Evolutionary conservation across 805 yeast genomes (phyloP).

Genomic region (Saccharomycopsis babjevae): DNA sequence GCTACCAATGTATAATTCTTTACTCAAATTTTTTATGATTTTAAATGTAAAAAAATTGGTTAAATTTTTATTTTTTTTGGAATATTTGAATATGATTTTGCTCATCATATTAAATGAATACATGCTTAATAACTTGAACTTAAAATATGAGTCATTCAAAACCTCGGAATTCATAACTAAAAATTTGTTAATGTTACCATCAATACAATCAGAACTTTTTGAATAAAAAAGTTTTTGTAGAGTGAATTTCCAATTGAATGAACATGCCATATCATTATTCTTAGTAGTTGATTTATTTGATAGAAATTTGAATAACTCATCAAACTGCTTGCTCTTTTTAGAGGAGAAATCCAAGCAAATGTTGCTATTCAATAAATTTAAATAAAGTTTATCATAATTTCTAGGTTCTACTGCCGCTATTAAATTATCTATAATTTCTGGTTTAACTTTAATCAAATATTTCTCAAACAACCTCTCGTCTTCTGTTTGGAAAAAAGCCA

Average conservation of each 20-base stretch:
- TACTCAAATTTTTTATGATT: not conserved
- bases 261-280: conserved; percentile 6
- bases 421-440: not conserved
- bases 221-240: not conserved
- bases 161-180: not conserved
- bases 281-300: not conserved
- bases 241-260: conserved; percentile 6
- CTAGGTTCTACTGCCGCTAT: not conserved
- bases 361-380: conserved; percentile 8
- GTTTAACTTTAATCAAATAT: not conserved
- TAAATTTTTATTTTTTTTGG: conserved; percentile 4
- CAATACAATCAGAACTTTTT: not conserved
- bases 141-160: conserved; percentile 3
- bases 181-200: not conserved
- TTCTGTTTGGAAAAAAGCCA: not conserved
- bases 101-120: conserved; percentile 5
- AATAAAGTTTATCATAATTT: not conserved
- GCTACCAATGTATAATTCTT: not conserved
- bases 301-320: conserved; percentile 3
- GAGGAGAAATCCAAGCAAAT: not conserved
- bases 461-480: not conserved
- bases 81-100: conserved; percentile 6
- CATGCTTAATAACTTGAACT: conserved; percentile 7
- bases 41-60: conserved; percentile 3
- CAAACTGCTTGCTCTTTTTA: not conserved